Base-by-base conservation (phyloP, 2,329 filamentous ascomycete genomes). In the Calonectria naviculata region DNA sequence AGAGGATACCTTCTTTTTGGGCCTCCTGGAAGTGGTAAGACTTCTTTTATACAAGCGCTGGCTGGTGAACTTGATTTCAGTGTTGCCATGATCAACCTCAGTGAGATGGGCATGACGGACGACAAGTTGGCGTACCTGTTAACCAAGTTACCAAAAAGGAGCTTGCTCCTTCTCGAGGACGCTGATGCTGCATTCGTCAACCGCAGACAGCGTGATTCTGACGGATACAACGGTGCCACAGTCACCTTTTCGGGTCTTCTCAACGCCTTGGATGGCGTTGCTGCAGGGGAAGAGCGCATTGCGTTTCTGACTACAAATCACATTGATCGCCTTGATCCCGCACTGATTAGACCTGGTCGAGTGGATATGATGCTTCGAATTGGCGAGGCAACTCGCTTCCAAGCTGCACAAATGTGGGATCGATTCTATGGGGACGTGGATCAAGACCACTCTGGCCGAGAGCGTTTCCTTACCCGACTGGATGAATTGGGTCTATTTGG, bases 301-400 rank as follows among this genome's bases (percentile, higher is more conserved):
- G 92, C 97, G 1, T 98, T 99, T 83, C 87, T 97, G 73, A 99
- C 97, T 2, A 97, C 96, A 24, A 99, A 99, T 79, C 95, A 98
- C 79, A 91, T 98, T 42, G 95, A 98, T 75, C 90, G 94, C 46
- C 89, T 98, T 2, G 95, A 98, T 79, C 93, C 95, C 71, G 97
- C 97, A 5, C 85, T 99, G 47, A 94, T 98, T 58, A 89, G 97
- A 28, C 97, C 97, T 0, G 97, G 97, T 0, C 90, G 97, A 60
- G 95, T 99, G 1, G 97, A 99, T 83, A 93, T 98, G 93, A 97
- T 94, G 75, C 90, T 97, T 4, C 91, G 94, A 66, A 93, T 99
- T 60, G 96, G 95, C 42, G 94, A 98, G 82, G 95, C 96, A 36
- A 96, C 94, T 3, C 88, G 91, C 70, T 93, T 94, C 81, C 97